A percentile compares a stretch with the other conserved stretches of the same genome.
These are phyloP conservation scores for Oryza meridionalis DNA, from an alignment of 176 grass and related monocot genomes.

Conservation along the genomic window DNA sequence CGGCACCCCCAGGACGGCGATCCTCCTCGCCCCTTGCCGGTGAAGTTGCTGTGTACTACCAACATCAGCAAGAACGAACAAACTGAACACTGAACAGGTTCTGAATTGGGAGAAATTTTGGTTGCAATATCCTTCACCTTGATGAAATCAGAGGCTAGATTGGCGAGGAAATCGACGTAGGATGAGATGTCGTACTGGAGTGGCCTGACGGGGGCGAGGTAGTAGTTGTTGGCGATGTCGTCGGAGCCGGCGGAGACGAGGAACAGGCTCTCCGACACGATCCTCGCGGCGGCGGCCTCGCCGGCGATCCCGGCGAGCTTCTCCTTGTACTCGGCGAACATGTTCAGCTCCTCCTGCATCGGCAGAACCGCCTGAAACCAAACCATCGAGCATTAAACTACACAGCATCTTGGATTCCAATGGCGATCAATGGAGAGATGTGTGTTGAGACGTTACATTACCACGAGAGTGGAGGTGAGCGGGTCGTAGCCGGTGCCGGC, in stretches of 20 bases:
- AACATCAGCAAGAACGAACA: neutral
- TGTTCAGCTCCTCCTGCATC: slow-evolving; percentile 52
- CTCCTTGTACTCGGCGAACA: slow-evolving; percentile 60
- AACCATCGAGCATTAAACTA: neutral
- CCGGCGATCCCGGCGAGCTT: slow-evolving; percentile 36
- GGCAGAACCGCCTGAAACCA: slow-evolving; percentile 47
- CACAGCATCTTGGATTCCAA: neutral
- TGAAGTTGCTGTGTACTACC: slow-evolving; percentile 38
- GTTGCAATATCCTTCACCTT: neutral
- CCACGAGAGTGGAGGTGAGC: slow-evolving; percentile 51
- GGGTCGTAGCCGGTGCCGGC: slow-evolving; percentile 51
- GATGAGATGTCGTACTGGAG: slow-evolving; percentile 46
- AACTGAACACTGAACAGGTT: neutral
- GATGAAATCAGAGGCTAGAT: slow-evolving; percentile 43
- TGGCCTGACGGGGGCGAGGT: slow-evolving; percentile 15
- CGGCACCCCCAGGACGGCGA: slow-evolving; percentile 49
- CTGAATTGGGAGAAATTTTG: neutral
- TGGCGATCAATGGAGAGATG: neutral
- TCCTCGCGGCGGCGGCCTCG: slow-evolving; percentile 26
- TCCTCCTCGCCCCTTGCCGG: slow-evolving; percentile 41
- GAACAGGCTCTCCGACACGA: slow-evolving; percentile 42
- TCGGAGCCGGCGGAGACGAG: slow-evolving; percentile 39
- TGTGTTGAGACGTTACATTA: slow-evolving; percentile 38
- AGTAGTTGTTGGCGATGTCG: slow-evolving; percentile 57
- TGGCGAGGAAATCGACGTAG: slow-evolving; percentile 43